A percentile compares a stretch with the other conserved stretches of the same genome.
phyloP scores from a whole-genome alignment of 2,329 filamentous ascomycete genomes.

The Dactylellina leptospora region DNA sequence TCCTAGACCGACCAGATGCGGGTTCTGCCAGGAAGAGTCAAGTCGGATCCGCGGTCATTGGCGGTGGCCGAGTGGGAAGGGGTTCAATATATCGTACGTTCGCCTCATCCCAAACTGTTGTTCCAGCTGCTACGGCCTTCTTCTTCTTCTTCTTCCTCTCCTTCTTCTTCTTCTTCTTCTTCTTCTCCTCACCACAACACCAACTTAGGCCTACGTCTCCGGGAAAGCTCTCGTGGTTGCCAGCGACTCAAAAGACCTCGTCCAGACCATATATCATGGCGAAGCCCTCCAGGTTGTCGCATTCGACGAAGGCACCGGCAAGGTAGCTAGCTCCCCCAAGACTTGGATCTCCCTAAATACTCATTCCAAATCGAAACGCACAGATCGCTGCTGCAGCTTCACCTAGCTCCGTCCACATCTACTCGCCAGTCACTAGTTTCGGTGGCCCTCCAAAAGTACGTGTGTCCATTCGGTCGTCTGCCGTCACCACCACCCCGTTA shows the following conservation, averaged over 20 bases:
- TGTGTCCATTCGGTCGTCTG: not conserved
- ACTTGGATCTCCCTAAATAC: not conserved
- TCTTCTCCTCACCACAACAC: no score
- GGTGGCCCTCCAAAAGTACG: constrained; percentile 37
- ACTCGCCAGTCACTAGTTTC: constrained; percentile 27
- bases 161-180: no score
- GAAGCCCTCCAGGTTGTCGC: constrained; percentile 78
- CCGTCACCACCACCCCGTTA: not conserved
- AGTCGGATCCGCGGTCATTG: constrained; percentile 64
- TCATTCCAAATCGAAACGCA: not conserved
- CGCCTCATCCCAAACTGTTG: not conserved
- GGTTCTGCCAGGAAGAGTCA: constrained; percentile 64
- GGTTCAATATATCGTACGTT: constrained; percentile 55
- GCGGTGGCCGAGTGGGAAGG: constrained; percentile 64
- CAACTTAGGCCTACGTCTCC: constrained; percentile 82
- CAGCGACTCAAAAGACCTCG: constrained; percentile 74
- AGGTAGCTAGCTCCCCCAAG: constrained; percentile 67
- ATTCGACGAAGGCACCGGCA: constrained; percentile 82
- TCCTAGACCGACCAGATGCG: constrained; percentile 24
- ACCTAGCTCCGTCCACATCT: constrained; percentile 45
- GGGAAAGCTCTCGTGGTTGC: constrained; percentile 88
- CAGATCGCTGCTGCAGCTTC: constrained; percentile 24
- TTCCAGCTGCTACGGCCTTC: not conserved
- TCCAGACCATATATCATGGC: constrained; percentile 92
- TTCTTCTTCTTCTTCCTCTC: not conserved